These are phyloP conservation scores for Solanum medicagineum DNA, from an alignment of 257 asterid genomes.

Conservation along the genomic window DNA sequence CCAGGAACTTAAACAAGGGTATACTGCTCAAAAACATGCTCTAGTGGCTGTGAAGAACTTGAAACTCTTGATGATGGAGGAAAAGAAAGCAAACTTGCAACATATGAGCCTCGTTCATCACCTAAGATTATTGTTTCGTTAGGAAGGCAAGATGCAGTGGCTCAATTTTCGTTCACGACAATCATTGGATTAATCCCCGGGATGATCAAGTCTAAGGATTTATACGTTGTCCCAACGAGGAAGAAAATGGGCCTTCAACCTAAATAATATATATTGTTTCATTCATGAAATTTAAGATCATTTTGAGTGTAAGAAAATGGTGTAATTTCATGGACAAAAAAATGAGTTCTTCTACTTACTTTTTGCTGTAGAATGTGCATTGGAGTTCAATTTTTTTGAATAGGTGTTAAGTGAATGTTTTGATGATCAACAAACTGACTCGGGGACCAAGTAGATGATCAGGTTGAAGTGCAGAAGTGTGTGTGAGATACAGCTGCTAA, in stretches of 20 bases:
- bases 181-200: conserved; percentile 65
- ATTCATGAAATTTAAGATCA: not conserved
- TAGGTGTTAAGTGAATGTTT: too few species aligned
- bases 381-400: too few species aligned
- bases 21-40: conserved; percentile 52
- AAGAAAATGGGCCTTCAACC: conserved; percentile 57
- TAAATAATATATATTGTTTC: not conserved
- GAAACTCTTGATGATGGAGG: conserved; percentile 46
- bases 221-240: conserved; percentile 67
- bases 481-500: too few species aligned
- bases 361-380: too few species aligned
- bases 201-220: conserved; percentile 71
- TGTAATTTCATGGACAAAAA: not conserved
- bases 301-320: not conserved
- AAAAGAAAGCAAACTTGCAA: conserved; percentile 49
- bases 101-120: conserved; percentile 41
- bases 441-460: too few species aligned
- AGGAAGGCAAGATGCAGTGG: conserved; percentile 76
- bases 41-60: conserved; percentile 46
- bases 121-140: not conserved
- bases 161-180: conserved; percentile 63
- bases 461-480: too few species aligned
- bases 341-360: not conserved
- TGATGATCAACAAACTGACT: too few species aligned
- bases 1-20: too few species aligned